Conservation (phyloP, 768 basidiomycete species). For the Grammothele lineata region DNA sequence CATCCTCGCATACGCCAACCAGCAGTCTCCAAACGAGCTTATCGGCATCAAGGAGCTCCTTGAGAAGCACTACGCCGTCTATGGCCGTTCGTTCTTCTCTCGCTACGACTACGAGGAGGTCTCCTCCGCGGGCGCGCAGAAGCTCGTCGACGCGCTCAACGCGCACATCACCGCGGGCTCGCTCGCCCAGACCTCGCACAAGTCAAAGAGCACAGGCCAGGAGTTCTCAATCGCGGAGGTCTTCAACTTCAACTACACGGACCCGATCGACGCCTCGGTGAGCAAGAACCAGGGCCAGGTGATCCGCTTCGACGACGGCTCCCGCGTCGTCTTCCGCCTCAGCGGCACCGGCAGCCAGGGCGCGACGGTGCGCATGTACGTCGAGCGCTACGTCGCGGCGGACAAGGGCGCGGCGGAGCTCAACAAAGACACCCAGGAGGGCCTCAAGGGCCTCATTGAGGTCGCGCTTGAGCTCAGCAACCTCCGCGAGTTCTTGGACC, state of each 20-base stretch:
- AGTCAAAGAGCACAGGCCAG: slow-evolving; percentile 59
- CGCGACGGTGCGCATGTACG: slow-evolving; percentile 94
- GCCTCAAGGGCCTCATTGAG: slow-evolving; percentile 92
- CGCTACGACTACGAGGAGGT: slow-evolving; percentile 99
- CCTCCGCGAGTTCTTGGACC: slow-evolving; percentile 78
- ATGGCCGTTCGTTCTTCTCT: slow-evolving; percentile 98
- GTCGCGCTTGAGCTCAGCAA: slow-evolving; percentile 85
- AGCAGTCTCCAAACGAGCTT: slow-evolving; percentile 65
- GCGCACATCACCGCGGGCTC: slow-evolving; percentile 60
- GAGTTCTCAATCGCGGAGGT: slow-evolving; percentile 74
- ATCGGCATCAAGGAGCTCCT: slow-evolving; percentile 91
- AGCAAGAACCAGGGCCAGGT: slow-evolving; percentile 96
- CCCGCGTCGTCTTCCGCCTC: slow-evolving; percentile 91
- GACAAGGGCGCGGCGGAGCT: slow-evolving; percentile 67
- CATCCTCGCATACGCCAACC: slow-evolving; percentile 89
- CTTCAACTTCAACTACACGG: slow-evolving; percentile 93
- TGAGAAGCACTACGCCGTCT: slow-evolving; percentile 80
- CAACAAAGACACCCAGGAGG: slow-evolving; percentile 75
- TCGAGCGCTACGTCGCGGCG: slow-evolving; percentile 84
- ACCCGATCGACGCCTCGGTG: slow-evolving; percentile 94
- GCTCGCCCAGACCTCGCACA: slow-evolving; percentile 65
- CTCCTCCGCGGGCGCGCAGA: slow-evolving; percentile 83
- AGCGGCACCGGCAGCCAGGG: slow-evolving; percentile 96
- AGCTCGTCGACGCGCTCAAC: slow-evolving; percentile 77
- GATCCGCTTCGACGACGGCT: slow-evolving; percentile 87